These are phyloP conservation scores for Neurospora sp. DNA, from an alignment of 495 filamentous ascomycete genomes.

Conservation along the genomic window DNA sequence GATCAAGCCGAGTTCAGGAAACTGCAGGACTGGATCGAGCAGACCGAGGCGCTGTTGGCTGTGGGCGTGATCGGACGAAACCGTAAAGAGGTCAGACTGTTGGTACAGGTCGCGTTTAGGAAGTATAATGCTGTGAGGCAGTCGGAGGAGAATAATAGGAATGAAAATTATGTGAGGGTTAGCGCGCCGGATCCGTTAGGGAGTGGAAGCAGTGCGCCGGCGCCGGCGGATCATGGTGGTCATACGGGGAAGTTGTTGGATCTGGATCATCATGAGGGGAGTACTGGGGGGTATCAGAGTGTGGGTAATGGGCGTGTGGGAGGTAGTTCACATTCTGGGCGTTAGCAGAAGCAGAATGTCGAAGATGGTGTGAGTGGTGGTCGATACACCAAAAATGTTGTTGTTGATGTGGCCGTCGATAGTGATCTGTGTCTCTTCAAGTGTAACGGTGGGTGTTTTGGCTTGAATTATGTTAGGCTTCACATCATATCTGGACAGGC, in stretches of 20 bases:
- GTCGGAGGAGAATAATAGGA: conserved; percentile 33
- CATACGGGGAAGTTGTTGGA: neutral
- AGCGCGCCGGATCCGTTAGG: neutral
- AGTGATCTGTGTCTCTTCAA: neutral
- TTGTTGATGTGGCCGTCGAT: neutral
- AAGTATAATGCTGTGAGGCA: conserved; percentile 35
- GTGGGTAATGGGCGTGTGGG: neutral
- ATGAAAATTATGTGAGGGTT: conserved; percentile 28
- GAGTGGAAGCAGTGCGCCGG: neutral
- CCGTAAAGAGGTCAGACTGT: conserved; percentile 31
- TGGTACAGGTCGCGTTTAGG: conserved; percentile 35
- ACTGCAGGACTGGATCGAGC: conserved; percentile 31
- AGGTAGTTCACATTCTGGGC: neutral
- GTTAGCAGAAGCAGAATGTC: neutral
- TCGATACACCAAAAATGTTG: neutral
- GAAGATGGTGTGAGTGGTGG: neutral
- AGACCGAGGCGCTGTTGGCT: conserved; percentile 24
- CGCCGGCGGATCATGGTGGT: neutral
- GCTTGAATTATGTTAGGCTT: neutral
- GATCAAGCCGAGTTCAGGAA: conserved; percentile 32
- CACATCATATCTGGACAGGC: too few species aligned
- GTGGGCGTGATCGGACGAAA: conserved; percentile 34
- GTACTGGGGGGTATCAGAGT: neutral
- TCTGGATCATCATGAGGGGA: neutral
- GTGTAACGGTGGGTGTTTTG: neutral